phyloP scores from a whole-genome alignment of 2,329 filamentous ascomycete species.

The Gnomoniopsis smithogilvyi region DNA sequence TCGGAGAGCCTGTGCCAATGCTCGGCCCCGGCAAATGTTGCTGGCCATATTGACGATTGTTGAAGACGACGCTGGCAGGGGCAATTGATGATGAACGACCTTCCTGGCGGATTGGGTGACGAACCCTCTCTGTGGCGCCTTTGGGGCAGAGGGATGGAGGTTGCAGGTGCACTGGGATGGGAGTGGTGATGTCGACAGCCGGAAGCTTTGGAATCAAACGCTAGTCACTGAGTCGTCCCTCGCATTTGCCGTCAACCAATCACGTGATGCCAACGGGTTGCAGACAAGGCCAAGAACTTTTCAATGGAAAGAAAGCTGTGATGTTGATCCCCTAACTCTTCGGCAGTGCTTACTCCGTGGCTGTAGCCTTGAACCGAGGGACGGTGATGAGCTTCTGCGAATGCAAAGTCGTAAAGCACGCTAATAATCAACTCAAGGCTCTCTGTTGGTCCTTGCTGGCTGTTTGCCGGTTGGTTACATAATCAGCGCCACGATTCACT shows the following conservation, averaged over 20 bases:
- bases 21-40: slow-evolving; percentile 55
- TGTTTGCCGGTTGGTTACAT: no score
- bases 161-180: background rate
- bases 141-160: background rate
- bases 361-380: background rate
- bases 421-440: no score
- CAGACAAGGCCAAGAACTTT: background rate
- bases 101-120: background rate
- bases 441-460: no score
- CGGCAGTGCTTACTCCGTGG: background rate
- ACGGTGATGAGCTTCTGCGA: no score
- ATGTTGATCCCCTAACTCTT: background rate
- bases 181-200: slow-evolving; percentile 16
- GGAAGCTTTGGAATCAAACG: background rate
- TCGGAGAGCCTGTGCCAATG: slow-evolving; percentile 53
- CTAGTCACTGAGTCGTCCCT: background rate
- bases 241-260: background rate
- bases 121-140: background rate
- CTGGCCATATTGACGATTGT: slow-evolving; percentile 51
- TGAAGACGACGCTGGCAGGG: slow-evolving; percentile 30
- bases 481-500: background rate
- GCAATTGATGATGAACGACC: slow-evolving; percentile 39
- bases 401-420: no score
- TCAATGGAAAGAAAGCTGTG: background rate
- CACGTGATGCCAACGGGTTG: background rate